Conservation (phyloP, 345 rosid species). For the Punica granatum region DNA sequence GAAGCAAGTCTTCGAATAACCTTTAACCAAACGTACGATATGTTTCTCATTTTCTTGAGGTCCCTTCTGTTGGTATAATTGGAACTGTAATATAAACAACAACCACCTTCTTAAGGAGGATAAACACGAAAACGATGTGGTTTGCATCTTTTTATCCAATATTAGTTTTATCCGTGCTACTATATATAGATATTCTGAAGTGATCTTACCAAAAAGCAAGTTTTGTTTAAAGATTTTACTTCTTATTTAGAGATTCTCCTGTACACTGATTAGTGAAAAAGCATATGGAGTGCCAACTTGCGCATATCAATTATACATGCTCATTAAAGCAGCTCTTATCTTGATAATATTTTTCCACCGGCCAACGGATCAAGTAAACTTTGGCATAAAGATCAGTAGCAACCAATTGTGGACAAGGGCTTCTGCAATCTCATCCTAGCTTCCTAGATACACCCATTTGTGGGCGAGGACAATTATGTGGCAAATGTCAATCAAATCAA, state of each 20-base stretch:
- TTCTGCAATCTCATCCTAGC: not conserved
- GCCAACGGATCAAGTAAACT: not conserved
- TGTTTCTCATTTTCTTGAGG: too few species aligned
- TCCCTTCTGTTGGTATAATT: too few species aligned
- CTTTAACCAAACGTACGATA: too few species aligned
- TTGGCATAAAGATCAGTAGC: not conserved
- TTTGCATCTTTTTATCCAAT: too few species aligned
- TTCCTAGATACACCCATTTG: not conserved
- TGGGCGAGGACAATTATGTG: not conserved
- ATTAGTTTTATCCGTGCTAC: too few species aligned
- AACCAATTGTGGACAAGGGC: not conserved
- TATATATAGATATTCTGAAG: too few species aligned
- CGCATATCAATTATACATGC: not conserved
- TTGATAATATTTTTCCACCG: not conserved
- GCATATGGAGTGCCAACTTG: too few species aligned
- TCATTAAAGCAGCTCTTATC: not conserved
- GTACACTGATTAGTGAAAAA: not conserved
- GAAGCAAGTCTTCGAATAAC: too few species aligned
- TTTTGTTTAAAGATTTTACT: not conserved
- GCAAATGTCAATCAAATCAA: not conserved
- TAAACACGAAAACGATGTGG: too few species aligned
- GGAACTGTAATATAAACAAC: too few species aligned
- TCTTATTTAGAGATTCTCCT: not conserved
- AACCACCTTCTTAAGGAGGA: too few species aligned
- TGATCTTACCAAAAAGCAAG: too few species aligned